A percentile compares a stretch with the other conserved stretches of the same genome.
phyloP scores from a whole-genome alignment of 1,139 yeast genomes.

The Diutina pseudorugosa region DNA sequence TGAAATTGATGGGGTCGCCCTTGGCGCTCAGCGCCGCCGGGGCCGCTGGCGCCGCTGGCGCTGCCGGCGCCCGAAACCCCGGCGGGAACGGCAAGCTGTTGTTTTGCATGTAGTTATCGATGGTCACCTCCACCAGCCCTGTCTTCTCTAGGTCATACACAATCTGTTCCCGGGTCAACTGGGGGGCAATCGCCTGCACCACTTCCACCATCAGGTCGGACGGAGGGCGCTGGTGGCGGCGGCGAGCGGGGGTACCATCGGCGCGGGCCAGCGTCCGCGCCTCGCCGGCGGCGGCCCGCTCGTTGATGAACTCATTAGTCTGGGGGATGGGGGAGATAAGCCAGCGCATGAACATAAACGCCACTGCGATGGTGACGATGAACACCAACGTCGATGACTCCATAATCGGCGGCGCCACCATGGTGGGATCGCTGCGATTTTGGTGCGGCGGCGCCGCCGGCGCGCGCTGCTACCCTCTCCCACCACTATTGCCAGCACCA shows the following conservation, averaged over 20 bases:
- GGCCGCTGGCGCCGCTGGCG: neutral
- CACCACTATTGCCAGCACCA: no score
- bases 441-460: neutral
- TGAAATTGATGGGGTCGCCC: neutral
- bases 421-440: neutral
- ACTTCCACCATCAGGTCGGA: slow-evolving; percentile 76
- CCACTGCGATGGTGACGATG: slow-evolving; percentile 34
- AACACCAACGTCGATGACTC: slow-evolving; percentile 43
- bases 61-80: slow-evolving; percentile 10
- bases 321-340: slow-evolving; percentile 43
- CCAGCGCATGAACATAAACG: slow-evolving; percentile 51
- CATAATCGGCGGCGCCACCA: slow-evolving; percentile 17
- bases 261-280: slow-evolving; percentile 9
- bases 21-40: neutral
- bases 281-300: slow-evolving; percentile 9
- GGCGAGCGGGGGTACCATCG: neutral
- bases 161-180: slow-evolving; percentile 58
- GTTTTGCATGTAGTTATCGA: slow-evolving; percentile 53
- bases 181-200: slow-evolving; percentile 77
- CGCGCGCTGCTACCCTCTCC: no score
- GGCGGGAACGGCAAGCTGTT: slow-evolving; percentile 63
- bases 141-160: slow-evolving; percentile 49
- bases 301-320: slow-evolving; percentile 8
- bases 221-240: slow-evolving; percentile 34
- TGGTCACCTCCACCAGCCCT: slow-evolving; percentile 73